Evolutionary conservation across 176 grass and related monocot genomes (phyloP).

Genomic region (Zizania latifolia): DNA sequence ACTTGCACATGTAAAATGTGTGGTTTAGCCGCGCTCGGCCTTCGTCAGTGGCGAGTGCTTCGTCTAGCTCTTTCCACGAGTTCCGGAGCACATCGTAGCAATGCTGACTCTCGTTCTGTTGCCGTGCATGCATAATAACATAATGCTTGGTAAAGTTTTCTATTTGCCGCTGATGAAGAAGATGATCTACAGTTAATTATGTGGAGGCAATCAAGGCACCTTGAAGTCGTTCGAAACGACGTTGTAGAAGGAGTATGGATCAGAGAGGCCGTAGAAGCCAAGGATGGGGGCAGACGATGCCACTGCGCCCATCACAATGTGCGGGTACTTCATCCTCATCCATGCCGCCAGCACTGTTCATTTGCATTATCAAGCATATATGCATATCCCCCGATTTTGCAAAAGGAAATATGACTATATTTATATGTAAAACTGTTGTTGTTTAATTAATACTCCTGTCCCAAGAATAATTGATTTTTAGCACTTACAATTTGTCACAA

Average conservation of each 20-base stretch:
- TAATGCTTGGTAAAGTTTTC: too few relatives aligned
- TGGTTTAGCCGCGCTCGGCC: slow-evolving; percentile 19
- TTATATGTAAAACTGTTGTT: too few relatives aligned
- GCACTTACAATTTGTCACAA: too few relatives aligned
- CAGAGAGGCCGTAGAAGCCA: slow-evolving; percentile 24
- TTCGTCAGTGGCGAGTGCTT: neutral
- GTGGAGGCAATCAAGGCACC: neutral
- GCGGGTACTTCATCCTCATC: slow-evolving; percentile 64
- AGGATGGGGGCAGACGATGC: slow-evolving; percentile 58
- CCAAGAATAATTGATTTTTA: too few relatives aligned
- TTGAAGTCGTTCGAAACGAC: slow-evolving; percentile 39
- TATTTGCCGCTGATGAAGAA: neutral
- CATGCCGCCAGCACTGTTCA: slow-evolving; percentile 49
- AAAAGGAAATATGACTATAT: too few relatives aligned
- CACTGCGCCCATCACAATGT: slow-evolving; percentile 49
- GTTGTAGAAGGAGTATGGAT: slow-evolving; percentile 44
- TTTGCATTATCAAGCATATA: neutral
- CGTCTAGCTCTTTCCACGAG: slow-evolving; percentile 35
- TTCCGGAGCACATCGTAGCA: slow-evolving; percentile 42
- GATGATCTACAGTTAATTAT: too few relatives aligned
- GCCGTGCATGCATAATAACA: too few relatives aligned
- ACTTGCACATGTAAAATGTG: slow-evolving; percentile 53
- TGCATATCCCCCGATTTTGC: too few relatives aligned
- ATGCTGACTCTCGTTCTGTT: slow-evolving; percentile 47
- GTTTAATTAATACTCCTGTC: too few relatives aligned